Percentiles rank a stretch among this genome's conserved stretches.
phyloP scores from a whole-genome alignment of 768 basidiomycete species.

The Cyclocybe aegerita region DNA sequence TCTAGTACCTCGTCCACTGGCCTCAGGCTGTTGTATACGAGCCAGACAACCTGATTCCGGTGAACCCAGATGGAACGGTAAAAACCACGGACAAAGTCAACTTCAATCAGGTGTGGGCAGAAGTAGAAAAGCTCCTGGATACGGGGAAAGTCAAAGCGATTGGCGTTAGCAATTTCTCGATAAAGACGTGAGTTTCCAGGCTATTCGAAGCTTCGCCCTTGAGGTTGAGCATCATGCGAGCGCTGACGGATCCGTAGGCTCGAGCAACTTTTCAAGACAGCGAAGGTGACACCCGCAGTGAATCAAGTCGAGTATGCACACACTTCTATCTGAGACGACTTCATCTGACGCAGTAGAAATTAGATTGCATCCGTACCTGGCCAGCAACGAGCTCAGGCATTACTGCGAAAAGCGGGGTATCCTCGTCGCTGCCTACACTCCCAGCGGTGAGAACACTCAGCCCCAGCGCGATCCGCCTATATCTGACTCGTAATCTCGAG shows the following conservation, averaged over 20 bases:
- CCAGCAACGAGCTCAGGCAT: constrained; percentile 43
- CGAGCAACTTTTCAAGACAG: constrained; percentile 37
- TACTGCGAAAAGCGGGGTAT: constrained; percentile 53
- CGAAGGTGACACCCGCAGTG: constrained; percentile 43
- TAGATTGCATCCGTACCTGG: constrained; percentile 52
- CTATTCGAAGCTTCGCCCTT: constrained; percentile 8
- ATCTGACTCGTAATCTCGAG: background rate
- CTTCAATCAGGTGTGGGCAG: constrained; percentile 47
- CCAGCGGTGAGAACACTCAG: constrained; percentile 31
- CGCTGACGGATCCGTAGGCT: constrained; percentile 23
- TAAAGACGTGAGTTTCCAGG: constrained; percentile 42
- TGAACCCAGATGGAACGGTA: constrained; percentile 32
- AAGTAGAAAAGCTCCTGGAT: constrained; percentile 48
- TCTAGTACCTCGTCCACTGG: constrained; percentile 55
- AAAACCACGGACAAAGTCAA: constrained; percentile 28
- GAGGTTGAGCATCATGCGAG: background rate
- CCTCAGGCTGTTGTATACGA: constrained; percentile 38
- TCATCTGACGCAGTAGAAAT: background rate
- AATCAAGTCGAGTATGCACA: constrained; percentile 44
- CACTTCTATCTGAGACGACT: no score
- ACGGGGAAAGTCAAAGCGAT: constrained; percentile 49
- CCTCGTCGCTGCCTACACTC: constrained; percentile 46
- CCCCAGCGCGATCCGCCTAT: background rate
- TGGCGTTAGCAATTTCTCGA: constrained; percentile 61
- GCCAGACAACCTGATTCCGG: constrained; percentile 16